Evolutionary conservation across 139 green algal species (phyloP).

Genomic region (Coelastrella sp.): DNA sequence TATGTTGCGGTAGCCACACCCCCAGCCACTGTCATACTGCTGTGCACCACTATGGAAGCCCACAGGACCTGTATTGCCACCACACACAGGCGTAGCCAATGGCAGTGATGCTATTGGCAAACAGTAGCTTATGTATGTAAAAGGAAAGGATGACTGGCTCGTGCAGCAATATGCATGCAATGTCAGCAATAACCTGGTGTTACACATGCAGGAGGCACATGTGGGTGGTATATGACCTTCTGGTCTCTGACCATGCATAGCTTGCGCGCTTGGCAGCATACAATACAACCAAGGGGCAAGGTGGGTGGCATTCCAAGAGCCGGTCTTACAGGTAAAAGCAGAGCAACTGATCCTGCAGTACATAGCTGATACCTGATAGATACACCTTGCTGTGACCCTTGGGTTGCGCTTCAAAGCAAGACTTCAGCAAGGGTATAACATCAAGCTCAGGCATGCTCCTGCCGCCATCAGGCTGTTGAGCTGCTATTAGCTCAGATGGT

Average conservation of each 20-base stretch:
- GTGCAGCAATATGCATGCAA: background rate
- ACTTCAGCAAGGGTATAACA: constrained; percentile 35
- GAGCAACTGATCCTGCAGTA: background rate
- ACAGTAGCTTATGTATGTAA: background rate
- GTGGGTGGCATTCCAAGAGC: background rate
- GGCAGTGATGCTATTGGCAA: background rate
- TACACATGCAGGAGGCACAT: too few species aligned
- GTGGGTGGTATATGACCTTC: too few species aligned
- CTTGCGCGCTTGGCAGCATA: background rate
- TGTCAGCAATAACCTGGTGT: background rate
- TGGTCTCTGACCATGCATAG: background rate
- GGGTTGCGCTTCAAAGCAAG: constrained; percentile 20
- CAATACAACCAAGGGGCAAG: background rate
- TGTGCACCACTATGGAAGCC: constrained; percentile 50
- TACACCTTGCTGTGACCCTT: background rate
- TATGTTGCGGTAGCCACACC: constrained; percentile 88
- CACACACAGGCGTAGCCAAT: too few species aligned
- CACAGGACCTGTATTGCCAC: constrained; percentile 52
- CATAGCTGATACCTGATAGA: background rate
- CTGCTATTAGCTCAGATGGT: background rate
- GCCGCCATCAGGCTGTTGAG: constrained; percentile 34
- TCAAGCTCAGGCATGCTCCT: background rate
- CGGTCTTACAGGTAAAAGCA: background rate
- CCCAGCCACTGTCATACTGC: constrained; percentile 69
- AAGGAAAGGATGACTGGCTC: background rate